Percentiles rank a stretch among this genome's conserved stretches.
Conservation (phyloP, 2,329 filamentous ascomycete genomes). For the Proliferodiscus dingleyae region DNA sequence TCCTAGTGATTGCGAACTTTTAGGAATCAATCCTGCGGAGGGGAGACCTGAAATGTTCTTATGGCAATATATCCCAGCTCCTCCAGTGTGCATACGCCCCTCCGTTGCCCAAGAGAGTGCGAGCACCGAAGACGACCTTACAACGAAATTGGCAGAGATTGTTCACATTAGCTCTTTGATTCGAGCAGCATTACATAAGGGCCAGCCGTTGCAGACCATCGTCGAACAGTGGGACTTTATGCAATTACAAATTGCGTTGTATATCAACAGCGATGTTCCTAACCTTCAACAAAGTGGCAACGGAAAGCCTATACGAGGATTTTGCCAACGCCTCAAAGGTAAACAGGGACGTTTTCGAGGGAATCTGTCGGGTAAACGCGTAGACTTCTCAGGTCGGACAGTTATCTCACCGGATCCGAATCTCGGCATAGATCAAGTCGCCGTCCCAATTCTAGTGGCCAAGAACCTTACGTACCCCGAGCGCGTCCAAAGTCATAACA, state of each 20-base stretch:
- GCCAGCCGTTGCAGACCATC: constrained; percentile 79
- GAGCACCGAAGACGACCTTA: constrained; percentile 94
- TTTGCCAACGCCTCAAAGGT: constrained; percentile 92
- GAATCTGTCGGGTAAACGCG: constrained; percentile 95
- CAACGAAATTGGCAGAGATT: constrained; percentile 94
- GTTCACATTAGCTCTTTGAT: constrained; percentile 88
- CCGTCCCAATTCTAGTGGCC: constrained; percentile 85
- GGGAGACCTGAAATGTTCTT: constrained; percentile 94
- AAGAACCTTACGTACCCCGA: constrained; percentile 96
- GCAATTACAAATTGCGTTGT: constrained; percentile 92
- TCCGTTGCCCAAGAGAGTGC: constrained; percentile 90
- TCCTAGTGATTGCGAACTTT: constrained; percentile 79
- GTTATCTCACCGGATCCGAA: constrained; percentile 98
- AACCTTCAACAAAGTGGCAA: constrained; percentile 85
- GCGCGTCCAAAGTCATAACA: constrained; percentile 77
- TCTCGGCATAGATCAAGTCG: constrained; percentile 86
- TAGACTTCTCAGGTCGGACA: constrained; percentile 95
- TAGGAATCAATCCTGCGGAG: constrained; percentile 82
- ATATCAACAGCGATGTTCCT: constrained; percentile 94
- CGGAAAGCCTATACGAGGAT: constrained; percentile 84
- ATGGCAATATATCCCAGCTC: constrained; percentile 93
- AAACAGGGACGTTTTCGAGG: constrained; percentile 97
- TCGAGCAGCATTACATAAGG: constrained; percentile 73
- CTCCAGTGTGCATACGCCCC: constrained; percentile 88
- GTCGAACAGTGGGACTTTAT: constrained; percentile 99